Conservation (phyloP, 2,329 filamentous ascomycete species). For the Phyllosticta citrichinensis region DNA sequence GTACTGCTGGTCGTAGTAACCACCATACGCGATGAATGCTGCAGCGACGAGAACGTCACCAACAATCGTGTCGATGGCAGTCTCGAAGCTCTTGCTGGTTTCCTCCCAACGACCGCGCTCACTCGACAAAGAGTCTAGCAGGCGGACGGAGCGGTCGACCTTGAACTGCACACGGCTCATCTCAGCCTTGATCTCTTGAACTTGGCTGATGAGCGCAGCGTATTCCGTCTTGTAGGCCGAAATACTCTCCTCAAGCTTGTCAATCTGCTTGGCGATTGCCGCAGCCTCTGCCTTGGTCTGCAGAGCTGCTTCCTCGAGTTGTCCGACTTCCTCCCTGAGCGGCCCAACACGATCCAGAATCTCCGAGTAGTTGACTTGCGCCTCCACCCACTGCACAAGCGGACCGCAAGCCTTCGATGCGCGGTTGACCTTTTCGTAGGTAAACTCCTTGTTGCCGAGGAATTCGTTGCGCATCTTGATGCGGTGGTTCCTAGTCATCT, state of each 20-base stretch:
- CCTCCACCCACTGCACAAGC: conserved; percentile 91
- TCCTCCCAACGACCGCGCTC: conserved; percentile 92
- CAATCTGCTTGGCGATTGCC: conserved; percentile 81
- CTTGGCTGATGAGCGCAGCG: conserved; percentile 89
- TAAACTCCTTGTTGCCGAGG: conserved; percentile 88
- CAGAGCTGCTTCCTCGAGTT: conserved; percentile 78
- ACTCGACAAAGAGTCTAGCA: conserved; percentile 90
- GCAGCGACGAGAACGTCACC: conserved; percentile 95
- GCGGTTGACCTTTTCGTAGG: conserved; percentile 89
- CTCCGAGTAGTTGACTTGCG: conserved; percentile 95
- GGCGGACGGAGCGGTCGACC: conserved; percentile 87
- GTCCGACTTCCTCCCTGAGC: conserved; percentile 75
- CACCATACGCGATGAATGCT: conserved; percentile 92
- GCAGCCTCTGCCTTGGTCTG: conserved; percentile 90
- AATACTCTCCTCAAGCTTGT: conserved; percentile 78
- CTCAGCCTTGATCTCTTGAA: conserved; percentile 91
- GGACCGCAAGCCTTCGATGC: conserved; percentile 96
- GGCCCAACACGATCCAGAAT: conserved; percentile 92
- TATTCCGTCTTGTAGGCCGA: conserved; percentile 94
- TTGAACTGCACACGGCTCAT: conserved; percentile 97
- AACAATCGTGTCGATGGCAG: conserved; percentile 91
- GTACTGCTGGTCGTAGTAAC: conserved; percentile 96
- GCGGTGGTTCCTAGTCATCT: conserved; percentile 78
- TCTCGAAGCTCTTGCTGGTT: conserved; percentile 95
- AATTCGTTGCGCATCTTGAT: conserved; percentile 89